Evolutionary conservation across 164 flowering plant genomes (phyloP).

Genomic region (Litsea cubeba): DNA sequence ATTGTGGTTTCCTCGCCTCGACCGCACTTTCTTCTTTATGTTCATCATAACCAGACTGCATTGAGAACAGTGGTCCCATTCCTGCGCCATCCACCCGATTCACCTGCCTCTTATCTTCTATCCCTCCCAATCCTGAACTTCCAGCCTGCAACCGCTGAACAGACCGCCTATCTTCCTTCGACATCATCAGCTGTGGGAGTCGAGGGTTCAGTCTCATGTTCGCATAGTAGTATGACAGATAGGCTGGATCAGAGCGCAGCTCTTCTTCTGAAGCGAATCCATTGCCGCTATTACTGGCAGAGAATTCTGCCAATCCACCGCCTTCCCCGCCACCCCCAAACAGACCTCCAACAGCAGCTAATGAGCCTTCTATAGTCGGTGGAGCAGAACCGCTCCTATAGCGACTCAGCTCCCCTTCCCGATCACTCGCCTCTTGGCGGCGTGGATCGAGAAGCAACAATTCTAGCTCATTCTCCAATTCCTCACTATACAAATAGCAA

Average conservation of each 20-base stretch:
- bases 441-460: slow-evolving; percentile 42
- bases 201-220: slow-evolving; percentile 73
- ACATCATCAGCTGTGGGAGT: slow-evolving; percentile 69
- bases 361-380: slow-evolving; percentile 82
- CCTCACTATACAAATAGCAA: slow-evolving; percentile 40
- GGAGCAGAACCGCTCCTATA: slow-evolving; percentile 87
- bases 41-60: slow-evolving; percentile 41
- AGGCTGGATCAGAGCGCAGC: slow-evolving; percentile 70
- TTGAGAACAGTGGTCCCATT: slow-evolving; percentile 40
- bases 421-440: slow-evolving; percentile 37
- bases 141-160: slow-evolving; percentile 55
- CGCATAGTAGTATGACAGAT: slow-evolving; percentile 57
- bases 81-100: slow-evolving; percentile 20
- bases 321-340: slow-evolving; percentile 24
- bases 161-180: slow-evolving; percentile 73
- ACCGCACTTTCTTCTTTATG: slow-evolving; percentile 23
- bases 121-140: slow-evolving; percentile 36
- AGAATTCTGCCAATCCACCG: slow-evolving; percentile 10
- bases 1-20: slow-evolving; percentile 21
- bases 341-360: slow-evolving; percentile 54
- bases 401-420: slow-evolving; percentile 55
- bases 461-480: slow-evolving; percentile 39
- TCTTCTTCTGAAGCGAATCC: slow-evolving; percentile 49
- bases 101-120: slow-evolving; percentile 65
- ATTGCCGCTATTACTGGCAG: slow-evolving; percentile 6